Evolutionary conservation across 768 basidiomycete genomes (phyloP), one percentile per base, ranked within the genome.

Genomic region (Leccinum disarticulatum): DNA sequence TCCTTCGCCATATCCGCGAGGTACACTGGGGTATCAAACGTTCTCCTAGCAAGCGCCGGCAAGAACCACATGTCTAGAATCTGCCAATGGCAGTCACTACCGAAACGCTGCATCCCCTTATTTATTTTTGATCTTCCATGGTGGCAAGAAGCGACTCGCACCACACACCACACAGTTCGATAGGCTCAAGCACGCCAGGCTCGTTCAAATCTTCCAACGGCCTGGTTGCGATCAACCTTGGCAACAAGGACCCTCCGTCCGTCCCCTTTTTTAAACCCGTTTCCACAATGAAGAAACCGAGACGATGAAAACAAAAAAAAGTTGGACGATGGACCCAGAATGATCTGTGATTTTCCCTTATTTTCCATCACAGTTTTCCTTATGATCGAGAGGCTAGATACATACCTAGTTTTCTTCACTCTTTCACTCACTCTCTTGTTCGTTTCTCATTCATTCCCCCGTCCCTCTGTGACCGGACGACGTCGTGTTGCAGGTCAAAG

Each of bases 191-290:
- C 47, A 80, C 85, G 1, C 85, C 85, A 1, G 80, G 78, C 55
- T 83, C 84, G 4, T 83, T 83, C 69, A 74, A 78, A 52, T 80
- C 83, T 30, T 65, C 71, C 10, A 77, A 77, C 13, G 77, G 74
- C 6, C 69, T 80, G 11, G 76, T 74, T 22, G 48, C 57, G 3
- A 66, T 63, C 55, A 61, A 56, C 54, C 27, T 58, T 49, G 69
- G 62, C 1, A 59, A 52, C 17, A 28, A 61, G 4, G 7, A 57
- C 17, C 53, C 66, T 1, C 52, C 64, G 25, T 38, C 36, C 1
- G 36, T 17, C 11, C 17, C 8, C 17, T 3, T 17, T n/a, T 14
- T 35, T 13, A 35, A n/a, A 17, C 9, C 17, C 41, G 3, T n/a
- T n/a, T 41, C 38, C 17, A 17, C 15, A 3, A 17, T 7, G 17